A percentile compares a stretch with the other conserved stretches of the same genome.
These are phyloP conservation scores for Laburnicola sp. DNA, from an alignment of 2,329 filamentous ascomycete species.

Conservation along the genomic window DNA sequence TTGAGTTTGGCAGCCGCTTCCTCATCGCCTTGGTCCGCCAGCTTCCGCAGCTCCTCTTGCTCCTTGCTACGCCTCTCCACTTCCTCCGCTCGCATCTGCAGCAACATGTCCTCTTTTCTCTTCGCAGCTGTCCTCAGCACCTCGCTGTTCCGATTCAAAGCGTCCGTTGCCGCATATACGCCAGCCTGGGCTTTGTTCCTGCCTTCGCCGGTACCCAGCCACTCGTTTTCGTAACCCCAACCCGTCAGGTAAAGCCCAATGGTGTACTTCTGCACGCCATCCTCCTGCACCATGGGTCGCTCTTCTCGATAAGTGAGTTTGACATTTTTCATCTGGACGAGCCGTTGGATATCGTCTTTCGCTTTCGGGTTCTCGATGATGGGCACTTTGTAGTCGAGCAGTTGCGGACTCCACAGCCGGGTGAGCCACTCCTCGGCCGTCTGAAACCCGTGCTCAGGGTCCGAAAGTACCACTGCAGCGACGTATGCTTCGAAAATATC, in stretches of 20 bases:
- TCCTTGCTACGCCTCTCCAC: conserved; percentile 1
- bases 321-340: conserved; percentile 37
- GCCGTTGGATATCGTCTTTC: conserved; percentile 45
- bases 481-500: conserved; percentile 93
- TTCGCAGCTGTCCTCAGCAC: conserved; percentile 21
- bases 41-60: conserved; percentile 12
- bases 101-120: conserved; percentile 29
- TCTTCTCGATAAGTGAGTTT: conserved; percentile 55
- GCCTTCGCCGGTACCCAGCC: conserved; percentile 66
- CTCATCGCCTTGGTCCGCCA: conserved; percentile 1
- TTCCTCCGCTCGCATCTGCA: conserved; percentile 16
- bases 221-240: conserved; percentile 66
- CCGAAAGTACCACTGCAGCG: conserved; percentile 72
- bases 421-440: conserved; percentile 72
- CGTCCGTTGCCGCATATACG: conserved; percentile 65
- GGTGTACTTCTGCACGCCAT: conserved; percentile 61
- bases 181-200: conserved; percentile 71
- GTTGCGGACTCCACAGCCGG: conserved; percentile 65
- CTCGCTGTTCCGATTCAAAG: conserved; percentile 54
- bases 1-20: conserved; percentile 19
- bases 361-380: conserved; percentile 44
- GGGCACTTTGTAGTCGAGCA: conserved; percentile 35
- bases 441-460: conserved; percentile 63
- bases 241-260: conserved; percentile 69
- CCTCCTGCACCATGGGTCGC: conserved; percentile 54